Evolutionary conservation across 1,139 yeast genomes (phyloP), one percentile per base, ranked within the genome.

Genomic region (Hansenula lynferdii): DNA sequence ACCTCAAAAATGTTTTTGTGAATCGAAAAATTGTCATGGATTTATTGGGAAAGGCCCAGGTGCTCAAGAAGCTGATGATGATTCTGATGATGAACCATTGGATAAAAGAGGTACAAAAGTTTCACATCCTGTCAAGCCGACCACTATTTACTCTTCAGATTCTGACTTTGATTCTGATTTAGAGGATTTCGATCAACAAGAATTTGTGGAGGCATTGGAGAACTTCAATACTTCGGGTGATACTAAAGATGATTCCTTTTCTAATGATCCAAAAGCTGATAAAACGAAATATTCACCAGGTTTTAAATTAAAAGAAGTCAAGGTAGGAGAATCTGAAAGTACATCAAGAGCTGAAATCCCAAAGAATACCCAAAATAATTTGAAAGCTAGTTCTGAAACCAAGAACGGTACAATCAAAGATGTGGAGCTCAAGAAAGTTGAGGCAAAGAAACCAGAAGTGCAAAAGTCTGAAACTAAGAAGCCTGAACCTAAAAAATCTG

Each of bases 1-100:
- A 18, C 66, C 66, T 18, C 70, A 64, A 42, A 49, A 42, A 7
- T 67, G 72, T 43, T 53, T 48, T 30, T 67, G 72, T 48, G 69
- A 68, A 0, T 45, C 66, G 4, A 35, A 42, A 0, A 56, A 53
- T 9, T 67, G 72, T 39, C 54, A 69, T 7, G 70, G 69, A 1
- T 49, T 55, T 18, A 65, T 67, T 35, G 66, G 66, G 3, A 58
- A 47, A 31, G 45, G 41, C 16, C 34, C 41, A 5, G 43, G 32
- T 24, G 25, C 31, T 11, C n/a, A 22, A n/a, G n/a, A n/a, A n/a
- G n/a, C n/a, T 9, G 34, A 23, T 5, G 31, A 10, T 24, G 40
- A 30, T 15, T 19, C 35, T 3, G 36, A 27, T 23, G 31, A 22
- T n/a, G 39, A 36, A n/a, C 8, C 15, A 5, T 3, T 3, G n/a